Percentiles rank a stretch among this genome's conserved stretches.
Evolutionary conservation across 2,329 filamentous ascomycete genomes (phyloP).

Genomic region (Verticillium isaacii): DNA sequence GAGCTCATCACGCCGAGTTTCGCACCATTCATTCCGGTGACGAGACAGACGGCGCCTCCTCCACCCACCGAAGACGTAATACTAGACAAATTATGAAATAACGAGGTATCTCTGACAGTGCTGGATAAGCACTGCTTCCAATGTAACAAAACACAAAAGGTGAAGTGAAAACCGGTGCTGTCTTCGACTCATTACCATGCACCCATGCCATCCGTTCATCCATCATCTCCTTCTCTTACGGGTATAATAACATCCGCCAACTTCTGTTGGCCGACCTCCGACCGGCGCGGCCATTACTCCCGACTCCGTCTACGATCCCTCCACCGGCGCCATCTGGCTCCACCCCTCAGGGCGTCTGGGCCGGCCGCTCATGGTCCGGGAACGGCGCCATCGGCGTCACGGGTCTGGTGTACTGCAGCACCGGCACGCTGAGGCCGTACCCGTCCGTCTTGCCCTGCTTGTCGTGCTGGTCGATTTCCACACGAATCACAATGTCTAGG

Average conservation of each 20-base stretch:
- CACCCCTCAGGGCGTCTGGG: not conserved
- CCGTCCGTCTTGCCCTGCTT: constrained; percentile 72
- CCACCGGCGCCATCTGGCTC: not conserved
- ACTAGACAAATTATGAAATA: not conserved
- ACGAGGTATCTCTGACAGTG: not conserved
- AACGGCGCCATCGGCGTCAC: constrained; percentile 15
- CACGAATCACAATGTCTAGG: constrained; percentile 78
- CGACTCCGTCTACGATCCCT: not conserved
- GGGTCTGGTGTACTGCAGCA: constrained; percentile 41
- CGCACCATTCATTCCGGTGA: not conserved
- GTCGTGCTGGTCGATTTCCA: constrained; percentile 84
- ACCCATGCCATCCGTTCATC: not conserved
- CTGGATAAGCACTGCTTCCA: not conserved
- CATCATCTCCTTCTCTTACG: not conserved
- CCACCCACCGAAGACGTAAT: not conserved
- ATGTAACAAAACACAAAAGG: not conserved
- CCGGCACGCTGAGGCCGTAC: constrained; percentile 84
- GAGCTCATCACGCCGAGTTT: not conserved
- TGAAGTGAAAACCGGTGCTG: not conserved
- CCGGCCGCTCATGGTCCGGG: not conserved
- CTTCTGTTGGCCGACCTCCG: not conserved
- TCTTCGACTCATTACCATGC: not conserved
- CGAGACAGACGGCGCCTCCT: not conserved
- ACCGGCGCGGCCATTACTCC: not conserved
- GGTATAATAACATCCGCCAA: not conserved